Percentiles rank a stretch among this genome's conserved stretches.
Conservation (phyloP, 2,329 filamentous ascomycete genomes). For the Nothomitra cinnamomea region DNA sequence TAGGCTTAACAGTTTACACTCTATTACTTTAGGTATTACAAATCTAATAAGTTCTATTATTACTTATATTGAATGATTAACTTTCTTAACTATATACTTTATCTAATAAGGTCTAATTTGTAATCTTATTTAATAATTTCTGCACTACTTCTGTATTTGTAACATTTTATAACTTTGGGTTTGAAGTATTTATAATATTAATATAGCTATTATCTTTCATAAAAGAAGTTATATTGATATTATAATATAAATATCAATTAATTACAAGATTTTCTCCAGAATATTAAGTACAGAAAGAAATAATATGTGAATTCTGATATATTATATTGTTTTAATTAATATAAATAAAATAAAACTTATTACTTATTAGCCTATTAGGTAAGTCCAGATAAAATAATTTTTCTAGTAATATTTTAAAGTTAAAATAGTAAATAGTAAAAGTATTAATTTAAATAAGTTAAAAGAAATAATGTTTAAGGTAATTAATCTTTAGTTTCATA, state of each 20-base stretch:
- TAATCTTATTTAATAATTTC: no score
- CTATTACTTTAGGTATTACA: no score
- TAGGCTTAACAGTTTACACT: no score
- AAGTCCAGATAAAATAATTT: not conserved
- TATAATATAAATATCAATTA: not conserved
- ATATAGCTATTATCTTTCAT: not conserved
- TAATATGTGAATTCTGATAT: not conserved
- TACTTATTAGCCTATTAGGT: not conserved
- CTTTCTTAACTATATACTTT: no score
- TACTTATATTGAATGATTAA: no score
- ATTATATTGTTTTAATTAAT: not conserved
- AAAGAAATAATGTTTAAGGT: not conserved
- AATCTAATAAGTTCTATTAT: no score
- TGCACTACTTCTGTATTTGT: no score
- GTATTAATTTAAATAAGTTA: not conserved
- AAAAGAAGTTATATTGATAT: not conserved
- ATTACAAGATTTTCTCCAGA: no score
- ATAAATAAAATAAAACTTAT: not conserved
- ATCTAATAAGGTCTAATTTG: no score
- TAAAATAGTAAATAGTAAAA: not conserved
- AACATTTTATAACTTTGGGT: no score
- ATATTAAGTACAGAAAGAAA: not conserved
- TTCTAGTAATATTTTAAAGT: not conserved
- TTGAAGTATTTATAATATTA: no score
- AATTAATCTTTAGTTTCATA: not conserved